Percentiles rank a stretch among this genome's conserved stretches.
phyloP scores from a whole-genome alignment of 768 basidiomycete species.

The Artomyces pyxidatus region DNA sequence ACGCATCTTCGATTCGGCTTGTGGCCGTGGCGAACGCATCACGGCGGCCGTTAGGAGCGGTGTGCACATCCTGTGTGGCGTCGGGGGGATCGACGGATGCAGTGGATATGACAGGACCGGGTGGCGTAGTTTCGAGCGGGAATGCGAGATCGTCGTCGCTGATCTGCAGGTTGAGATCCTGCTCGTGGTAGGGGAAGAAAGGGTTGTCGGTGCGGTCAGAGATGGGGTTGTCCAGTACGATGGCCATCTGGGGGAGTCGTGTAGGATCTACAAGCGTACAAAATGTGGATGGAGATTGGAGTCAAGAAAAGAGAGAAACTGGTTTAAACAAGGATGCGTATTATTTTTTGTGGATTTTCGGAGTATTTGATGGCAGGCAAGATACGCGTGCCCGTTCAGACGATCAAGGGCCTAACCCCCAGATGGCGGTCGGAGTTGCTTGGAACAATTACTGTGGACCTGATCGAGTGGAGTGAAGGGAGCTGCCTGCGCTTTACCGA shows the following conservation, averaged over 20 bases:
- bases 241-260: not conserved
- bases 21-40: not conserved
- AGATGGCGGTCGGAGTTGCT: constrained; percentile 12
- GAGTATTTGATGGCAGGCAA: constrained; percentile 6
- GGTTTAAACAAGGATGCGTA: constrained; percentile 1
- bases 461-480: not conserved
- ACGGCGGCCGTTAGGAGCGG: not conserved
- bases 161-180: not conserved
- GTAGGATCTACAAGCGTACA: not conserved
- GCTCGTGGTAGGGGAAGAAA: not conserved
- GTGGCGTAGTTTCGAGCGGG: not conserved
- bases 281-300: not conserved
- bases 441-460: not conserved
- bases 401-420: constrained; percentile 15
- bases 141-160: not conserved
- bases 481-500: no score
- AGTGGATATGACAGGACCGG: not conserved
- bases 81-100: not conserved
- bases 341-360: not conserved
- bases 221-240: not conserved
- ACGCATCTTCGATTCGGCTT: not conserved
- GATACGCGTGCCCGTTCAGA: constrained; percentile 8
- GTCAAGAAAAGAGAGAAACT: constrained; percentile 8
- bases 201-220: not conserved
- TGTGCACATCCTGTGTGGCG: not conserved